Conservation (phyloP, 805 yeast species). For the Kodamaea nitidulidarum region DNA sequence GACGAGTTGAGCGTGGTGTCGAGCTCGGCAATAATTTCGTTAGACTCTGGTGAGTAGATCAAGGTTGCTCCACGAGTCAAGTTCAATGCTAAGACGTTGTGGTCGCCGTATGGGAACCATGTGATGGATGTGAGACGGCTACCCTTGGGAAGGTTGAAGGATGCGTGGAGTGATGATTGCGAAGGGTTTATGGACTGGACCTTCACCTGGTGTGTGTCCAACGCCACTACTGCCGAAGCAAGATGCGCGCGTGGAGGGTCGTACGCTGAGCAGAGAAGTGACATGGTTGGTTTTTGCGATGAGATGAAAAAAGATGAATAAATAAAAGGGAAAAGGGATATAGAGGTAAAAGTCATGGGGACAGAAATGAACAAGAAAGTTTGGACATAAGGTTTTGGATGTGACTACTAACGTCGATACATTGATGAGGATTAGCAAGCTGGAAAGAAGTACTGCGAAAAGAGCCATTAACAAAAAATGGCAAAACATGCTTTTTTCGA, state of each 20-base stretch:
- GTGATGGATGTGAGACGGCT: slow-evolving; percentile 44
- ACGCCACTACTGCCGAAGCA: slow-evolving; percentile 62
- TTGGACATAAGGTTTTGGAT: too few species aligned
- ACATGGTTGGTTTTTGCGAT: slow-evolving; percentile 15
- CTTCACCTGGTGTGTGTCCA: slow-evolving; percentile 67
- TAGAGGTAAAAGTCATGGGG: background rate
- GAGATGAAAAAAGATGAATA: slow-evolving; percentile 6
- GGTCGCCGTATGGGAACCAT: slow-evolving; percentile 49
- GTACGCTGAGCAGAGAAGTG: slow-evolving; percentile 44
- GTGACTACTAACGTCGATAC: too few species aligned
- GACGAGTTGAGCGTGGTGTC: slow-evolving; percentile 42
- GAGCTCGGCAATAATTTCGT: slow-evolving; percentile 52
- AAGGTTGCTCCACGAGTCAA: slow-evolving; percentile 61
- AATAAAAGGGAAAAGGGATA: background rate
- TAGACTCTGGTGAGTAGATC: slow-evolving; percentile 64
- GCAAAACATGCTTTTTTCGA: too few species aligned
- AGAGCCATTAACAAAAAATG: too few species aligned
- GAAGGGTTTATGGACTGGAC: slow-evolving; percentile 52
- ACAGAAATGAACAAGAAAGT: too few species aligned
- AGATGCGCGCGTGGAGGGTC: slow-evolving; percentile 60
- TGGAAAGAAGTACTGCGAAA: too few species aligned
- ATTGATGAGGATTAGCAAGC: too few species aligned
- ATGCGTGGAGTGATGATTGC: slow-evolving; percentile 41
- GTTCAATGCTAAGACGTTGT: slow-evolving; percentile 52
- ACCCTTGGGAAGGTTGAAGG: slow-evolving; percentile 51